Evolutionary conservation across 495 filamentous ascomycete genomes (phyloP), one percentile per base, ranked within the genome.

Genomic region (Halenospora varia): DNA sequence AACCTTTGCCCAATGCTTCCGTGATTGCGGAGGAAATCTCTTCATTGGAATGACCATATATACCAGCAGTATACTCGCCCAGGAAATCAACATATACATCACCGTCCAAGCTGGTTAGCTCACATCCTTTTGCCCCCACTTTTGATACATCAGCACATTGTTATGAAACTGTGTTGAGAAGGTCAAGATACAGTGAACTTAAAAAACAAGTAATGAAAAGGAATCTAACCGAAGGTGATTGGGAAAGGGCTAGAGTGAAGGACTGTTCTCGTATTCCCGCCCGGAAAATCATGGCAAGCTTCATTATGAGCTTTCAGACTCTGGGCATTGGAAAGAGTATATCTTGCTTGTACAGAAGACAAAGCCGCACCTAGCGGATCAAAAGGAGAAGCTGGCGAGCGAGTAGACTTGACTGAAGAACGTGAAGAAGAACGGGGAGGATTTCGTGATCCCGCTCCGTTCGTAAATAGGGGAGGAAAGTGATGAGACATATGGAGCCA

Each of bases 191-290:
- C 4, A 35, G 29, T 6, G 4, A 13, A 35, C 29, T 35, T 35
- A 13, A 35, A 35, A 35, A 6, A 35, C 6, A 35, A 35, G 29
- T 6, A 35, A 13, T 4, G 6, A 13, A 35, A 35, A 35, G 29
- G 29, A 13, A 4, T 6, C 4, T 4, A 6, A 35, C 29, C 13
- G 13, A 35, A 35, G 13, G 29, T 35, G 13, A 86, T 58, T 0
- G 82, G 82, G 54, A 83, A 87, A 0, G 84, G 83, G 2, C 63
- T 65, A n/a, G 72, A 73, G 66, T 84, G 75, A 0, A 87, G 71
- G 1, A 84, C 68, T 2, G 77, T 79, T 17, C 84, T 70, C 11
- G 84, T 87, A 62, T 86, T 87, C 41, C 84, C 84, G 15, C 83
- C 83, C 0, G 83, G 83, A 2, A 85, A 66, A 41, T 68, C 62